phyloP scores from a whole-genome alignment of 208 protist genomes.

The Phytomonas francai region DNA sequence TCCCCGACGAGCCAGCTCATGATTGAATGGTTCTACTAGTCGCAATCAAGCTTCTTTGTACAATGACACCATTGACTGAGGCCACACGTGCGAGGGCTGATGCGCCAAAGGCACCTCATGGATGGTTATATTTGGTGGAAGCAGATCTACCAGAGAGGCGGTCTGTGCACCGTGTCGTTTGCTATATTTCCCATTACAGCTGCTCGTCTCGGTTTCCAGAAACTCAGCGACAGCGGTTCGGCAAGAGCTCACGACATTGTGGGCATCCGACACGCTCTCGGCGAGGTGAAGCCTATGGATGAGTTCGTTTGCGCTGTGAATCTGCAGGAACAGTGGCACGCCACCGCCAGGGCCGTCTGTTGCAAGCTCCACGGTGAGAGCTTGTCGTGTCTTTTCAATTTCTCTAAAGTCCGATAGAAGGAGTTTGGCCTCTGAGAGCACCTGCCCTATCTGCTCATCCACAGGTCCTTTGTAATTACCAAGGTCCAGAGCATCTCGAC shows the following conservation, averaged over 20 bases:
- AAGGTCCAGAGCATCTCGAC: neutral
- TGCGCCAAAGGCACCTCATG: too few species aligned
- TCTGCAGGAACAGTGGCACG: slow-evolving; percentile 34
- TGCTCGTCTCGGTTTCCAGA: too few species aligned
- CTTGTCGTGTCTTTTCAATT: slow-evolving; percentile 17
- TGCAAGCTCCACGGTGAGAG: slow-evolving; percentile 3
- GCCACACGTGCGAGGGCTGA: too few species aligned
- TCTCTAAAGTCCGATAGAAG: slow-evolving; percentile 46
- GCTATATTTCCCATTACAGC: neutral
- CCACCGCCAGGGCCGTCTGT: slow-evolving; percentile 23
- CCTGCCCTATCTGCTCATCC: slow-evolving; percentile 13
- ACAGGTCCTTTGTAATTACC: neutral
- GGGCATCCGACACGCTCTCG: slow-evolving; percentile 18
- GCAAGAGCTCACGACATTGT: slow-evolving; percentile 15
- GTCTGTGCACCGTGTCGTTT: neutral
- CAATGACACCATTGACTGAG: too few species aligned
- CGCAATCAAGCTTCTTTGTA: too few species aligned
- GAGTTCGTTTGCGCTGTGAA: slow-evolving; percentile 65
- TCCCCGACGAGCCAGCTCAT: too few species aligned
- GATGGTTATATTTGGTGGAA: too few species aligned
- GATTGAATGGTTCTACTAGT: too few species aligned
- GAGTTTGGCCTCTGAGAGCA: slow-evolving; percentile 31
- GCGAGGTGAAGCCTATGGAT: slow-evolving; percentile 33
- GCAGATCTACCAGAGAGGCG: too few species aligned
- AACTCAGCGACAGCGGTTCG: slow-evolving; percentile 10